phyloP scores from a whole-genome alignment of 371 early-diverging fungal species.

The Sporodiniella umbellata region DNA sequence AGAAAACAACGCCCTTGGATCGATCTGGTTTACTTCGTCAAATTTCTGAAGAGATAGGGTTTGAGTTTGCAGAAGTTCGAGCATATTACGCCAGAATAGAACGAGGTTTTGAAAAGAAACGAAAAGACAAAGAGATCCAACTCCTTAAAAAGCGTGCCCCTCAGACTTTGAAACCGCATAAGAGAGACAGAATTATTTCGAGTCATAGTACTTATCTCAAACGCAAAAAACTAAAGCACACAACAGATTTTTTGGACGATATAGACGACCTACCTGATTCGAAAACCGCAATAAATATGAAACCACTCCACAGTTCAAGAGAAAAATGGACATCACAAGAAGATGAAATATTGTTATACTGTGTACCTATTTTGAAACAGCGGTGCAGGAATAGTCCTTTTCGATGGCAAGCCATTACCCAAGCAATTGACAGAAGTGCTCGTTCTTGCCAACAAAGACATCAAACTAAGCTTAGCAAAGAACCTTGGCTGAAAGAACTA shows the following conservation, averaged over 20 bases:
- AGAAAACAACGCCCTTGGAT: slow-evolving; percentile 3
- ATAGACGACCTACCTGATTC: neutral
- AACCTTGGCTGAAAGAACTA: slow-evolving; percentile 25
- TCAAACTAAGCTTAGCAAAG: slow-evolving; percentile 16
- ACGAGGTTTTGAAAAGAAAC: neutral
- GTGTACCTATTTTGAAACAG: slow-evolving; percentile 27
- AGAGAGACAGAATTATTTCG: too few relatives aligned
- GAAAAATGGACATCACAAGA: slow-evolving; percentile 42
- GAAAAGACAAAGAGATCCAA: neutral
- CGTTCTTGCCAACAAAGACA: slow-evolving; percentile 39
- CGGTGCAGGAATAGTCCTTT: slow-evolving; percentile 16
- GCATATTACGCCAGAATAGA: too few relatives aligned
- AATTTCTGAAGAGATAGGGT: neutral
- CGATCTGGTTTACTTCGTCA: neutral
- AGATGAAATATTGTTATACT: slow-evolving; percentile 46
- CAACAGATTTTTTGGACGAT: neutral
- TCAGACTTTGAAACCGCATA: too few relatives aligned
- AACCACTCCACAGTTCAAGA: too few relatives aligned
- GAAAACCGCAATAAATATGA: too few relatives aligned
- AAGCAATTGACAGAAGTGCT: slow-evolving; percentile 15
- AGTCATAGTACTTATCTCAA: too few relatives aligned
- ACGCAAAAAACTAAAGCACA: too few relatives aligned
- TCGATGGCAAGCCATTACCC: slow-evolving; percentile 30
- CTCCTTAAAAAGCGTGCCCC: neutral
- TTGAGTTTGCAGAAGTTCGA: neutral